A percentile compares a stretch with the other conserved stretches of the same genome.
Conservation (phyloP, 2,329 filamentous ascomycete species). For the Graphiopsis chlorocephala region DNA sequence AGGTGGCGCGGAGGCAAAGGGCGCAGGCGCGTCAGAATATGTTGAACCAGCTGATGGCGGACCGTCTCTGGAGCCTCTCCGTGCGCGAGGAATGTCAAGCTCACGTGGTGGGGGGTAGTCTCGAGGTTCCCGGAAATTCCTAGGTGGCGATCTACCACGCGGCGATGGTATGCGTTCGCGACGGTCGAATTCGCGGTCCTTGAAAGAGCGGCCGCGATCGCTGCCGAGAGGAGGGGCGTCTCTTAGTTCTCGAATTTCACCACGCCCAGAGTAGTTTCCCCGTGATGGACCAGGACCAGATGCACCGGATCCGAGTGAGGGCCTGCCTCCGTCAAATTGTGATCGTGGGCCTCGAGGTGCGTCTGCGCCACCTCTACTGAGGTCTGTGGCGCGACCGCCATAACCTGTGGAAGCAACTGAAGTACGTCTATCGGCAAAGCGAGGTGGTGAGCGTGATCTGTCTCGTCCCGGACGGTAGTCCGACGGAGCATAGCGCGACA, state of each 20-base stretch:
- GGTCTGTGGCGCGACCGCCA: slow-evolving; percentile 27
- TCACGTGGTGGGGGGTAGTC: slow-evolving; percentile 58
- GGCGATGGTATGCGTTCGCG: slow-evolving; percentile 61
- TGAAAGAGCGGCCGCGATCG: slow-evolving; percentile 59
- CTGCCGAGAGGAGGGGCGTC: slow-evolving; percentile 58
- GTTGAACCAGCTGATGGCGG: slow-evolving; percentile 69
- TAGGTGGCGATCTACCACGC: slow-evolving; percentile 62
- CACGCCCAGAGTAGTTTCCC: slow-evolving; percentile 12
- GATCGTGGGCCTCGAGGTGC: slow-evolving; percentile 81
- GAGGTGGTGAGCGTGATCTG: slow-evolving; percentile 68
- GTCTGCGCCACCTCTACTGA: slow-evolving; percentile 45
- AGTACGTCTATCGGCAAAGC: slow-evolving; percentile 67
- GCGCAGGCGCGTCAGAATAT: slow-evolving; percentile 62
- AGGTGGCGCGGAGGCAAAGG: slow-evolving; percentile 52
- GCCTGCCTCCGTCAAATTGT: slow-evolving; percentile 60
- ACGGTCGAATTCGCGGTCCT: slow-evolving; percentile 51
- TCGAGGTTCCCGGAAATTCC: slow-evolving; percentile 58
- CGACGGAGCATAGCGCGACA: slow-evolving; percentile 36
- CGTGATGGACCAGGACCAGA: slow-evolving; percentile 58
- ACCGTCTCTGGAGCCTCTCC: slow-evolving; percentile 69
- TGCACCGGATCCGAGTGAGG: slow-evolving; percentile 32
- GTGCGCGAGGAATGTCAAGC: slow-evolving; percentile 64
- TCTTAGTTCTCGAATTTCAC: slow-evolving; percentile 40
- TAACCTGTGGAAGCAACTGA: slow-evolving; percentile 44
- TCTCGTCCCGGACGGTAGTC: slow-evolving; percentile 53